Percentiles rank a stretch among this genome's conserved stretches.
Evolutionary conservation across 2,329 filamentous ascomycete species (phyloP).

Genomic region (Didymella arachidicola): DNA sequence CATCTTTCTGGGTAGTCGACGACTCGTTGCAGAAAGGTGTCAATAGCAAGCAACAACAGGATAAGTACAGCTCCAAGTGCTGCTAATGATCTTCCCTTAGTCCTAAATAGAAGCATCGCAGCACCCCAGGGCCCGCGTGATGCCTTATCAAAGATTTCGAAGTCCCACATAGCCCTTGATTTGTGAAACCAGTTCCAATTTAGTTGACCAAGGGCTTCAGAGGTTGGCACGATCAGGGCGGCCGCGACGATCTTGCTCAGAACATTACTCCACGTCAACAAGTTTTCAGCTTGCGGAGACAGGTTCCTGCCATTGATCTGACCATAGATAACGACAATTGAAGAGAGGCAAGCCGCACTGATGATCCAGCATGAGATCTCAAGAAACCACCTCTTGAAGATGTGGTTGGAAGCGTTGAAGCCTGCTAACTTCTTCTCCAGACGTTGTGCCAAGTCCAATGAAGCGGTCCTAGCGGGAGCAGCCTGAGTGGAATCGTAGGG

Average conservation of each 20-base stretch:
- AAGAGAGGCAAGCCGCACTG: slow-evolving; percentile 26
- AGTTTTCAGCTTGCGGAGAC: too few relatives aligned
- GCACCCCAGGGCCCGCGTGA: slow-evolving; percentile 27
- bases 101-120: neutral
- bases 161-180: slow-evolving; percentile 37
- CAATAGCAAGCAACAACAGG: slow-evolving; percentile 28
- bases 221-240: slow-evolving; percentile 31
- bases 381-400: slow-evolving; percentile 26
- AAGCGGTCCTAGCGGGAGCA: too few relatives aligned
- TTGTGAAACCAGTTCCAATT: slow-evolving; percentile 39
- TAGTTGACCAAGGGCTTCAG: slow-evolving; percentile 38
- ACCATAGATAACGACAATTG: slow-evolving; percentile 9
- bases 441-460: slow-evolving; percentile 25
- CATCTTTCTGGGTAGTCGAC: slow-evolving; percentile 2
- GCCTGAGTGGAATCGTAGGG: too few relatives aligned
- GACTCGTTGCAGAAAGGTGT: slow-evolving; percentile 46
- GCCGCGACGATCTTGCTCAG: slow-evolving; percentile 32
- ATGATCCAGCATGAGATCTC: slow-evolving; percentile 26
- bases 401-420: slow-evolving; percentile 21
- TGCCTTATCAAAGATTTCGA: slow-evolving; percentile 43
- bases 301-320: too few relatives aligned
- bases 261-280: too few relatives aligned
- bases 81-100: neutral
- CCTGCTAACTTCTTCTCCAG: slow-evolving; percentile 23
- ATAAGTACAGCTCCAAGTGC: slow-evolving; percentile 3